Evolutionary conservation across 768 basidiomycete species (phyloP), one percentile per base, ranked within the genome.

Genomic region (Tricholoma terreum): DNA sequence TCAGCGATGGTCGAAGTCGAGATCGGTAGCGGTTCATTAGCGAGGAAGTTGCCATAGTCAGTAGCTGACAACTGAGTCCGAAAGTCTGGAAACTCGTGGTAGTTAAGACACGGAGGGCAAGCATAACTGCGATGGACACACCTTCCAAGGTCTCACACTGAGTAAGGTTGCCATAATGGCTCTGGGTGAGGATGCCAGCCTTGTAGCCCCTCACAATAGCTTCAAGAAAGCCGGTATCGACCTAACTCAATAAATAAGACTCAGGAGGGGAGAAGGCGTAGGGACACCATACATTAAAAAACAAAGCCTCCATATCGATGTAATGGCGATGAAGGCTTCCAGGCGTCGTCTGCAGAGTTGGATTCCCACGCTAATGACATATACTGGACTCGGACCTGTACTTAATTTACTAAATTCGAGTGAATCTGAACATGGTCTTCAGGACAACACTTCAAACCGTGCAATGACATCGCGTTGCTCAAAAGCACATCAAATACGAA

Each of bases 101-200:
- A n/a, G 3, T 17, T 31, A 10, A 48, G 27, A n/a, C n/a, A 21
- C 5, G 36, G 27, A 24, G 9, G 15, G 15, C 22, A 50, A 24
- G 21, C 19, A 19, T 31, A 30, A 17, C 21, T 40, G n/a, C 30
- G 33, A 35, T 17, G 42, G 21, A 62, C 78, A 54, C 63, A 93
- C 96, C 96, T 79, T 98, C 97, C 30, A 98, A 82, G 24, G 85
- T 92, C 75, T 99, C 97, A 82, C 97, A 98, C 74, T 99, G 97
- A 4, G 90, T 90, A 70, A 99, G 75, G 74, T 93, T 98, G 67
- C 86, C 80, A 73, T 98, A 99, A 70, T 96, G 92, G 65, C 78
- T 82, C 71, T 94, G 92, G 50, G 86, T 88, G 45, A 99, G 82
- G 58, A 98, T 86, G 24, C 93, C 95, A 45, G 90, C 85, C 74